Evolutionary conservation across 202 grass and related monocot species (phyloP).

Genomic region (Zoysia matrella): DNA sequence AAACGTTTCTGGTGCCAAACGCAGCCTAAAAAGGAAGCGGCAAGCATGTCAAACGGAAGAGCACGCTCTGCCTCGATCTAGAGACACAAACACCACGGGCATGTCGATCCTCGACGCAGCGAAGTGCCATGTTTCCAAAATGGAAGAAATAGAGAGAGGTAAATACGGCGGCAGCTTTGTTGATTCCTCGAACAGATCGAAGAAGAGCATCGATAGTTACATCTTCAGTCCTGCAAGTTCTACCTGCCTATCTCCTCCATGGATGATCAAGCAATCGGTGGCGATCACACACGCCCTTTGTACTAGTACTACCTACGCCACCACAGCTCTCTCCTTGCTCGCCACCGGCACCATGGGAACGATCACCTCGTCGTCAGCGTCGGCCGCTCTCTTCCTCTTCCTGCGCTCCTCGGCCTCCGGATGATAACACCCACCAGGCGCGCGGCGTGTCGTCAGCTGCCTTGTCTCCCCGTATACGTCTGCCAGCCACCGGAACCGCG

Average conservation of each 20-base stretch:
- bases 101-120: not conserved
- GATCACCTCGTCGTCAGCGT: not conserved
- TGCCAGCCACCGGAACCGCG: constrained; percentile 47
- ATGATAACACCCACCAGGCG: not conserved
- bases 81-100: not conserved
- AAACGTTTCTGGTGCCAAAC: too few relatives aligned
- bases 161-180: not conserved
- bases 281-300: not conserved
- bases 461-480: constrained; percentile 36
- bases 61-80: too few relatives aligned
- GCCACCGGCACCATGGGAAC: not conserved
- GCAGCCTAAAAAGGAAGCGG: too few relatives aligned
- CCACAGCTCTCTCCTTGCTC: not conserved
- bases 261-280: not conserved
- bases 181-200: not conserved
- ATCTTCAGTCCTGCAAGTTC: not conserved
- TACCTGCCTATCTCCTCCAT: not conserved
- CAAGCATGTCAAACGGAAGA: too few relatives aligned
- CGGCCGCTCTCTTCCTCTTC: not conserved
- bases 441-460: not conserved
- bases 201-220: not conserved
- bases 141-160: not conserved
- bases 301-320: not conserved
- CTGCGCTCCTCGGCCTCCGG: not conserved
- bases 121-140: not conserved